Evolutionary conservation across 441 rosid genomes (phyloP).

Genomic region (Dalechampia spathulata): DNA sequence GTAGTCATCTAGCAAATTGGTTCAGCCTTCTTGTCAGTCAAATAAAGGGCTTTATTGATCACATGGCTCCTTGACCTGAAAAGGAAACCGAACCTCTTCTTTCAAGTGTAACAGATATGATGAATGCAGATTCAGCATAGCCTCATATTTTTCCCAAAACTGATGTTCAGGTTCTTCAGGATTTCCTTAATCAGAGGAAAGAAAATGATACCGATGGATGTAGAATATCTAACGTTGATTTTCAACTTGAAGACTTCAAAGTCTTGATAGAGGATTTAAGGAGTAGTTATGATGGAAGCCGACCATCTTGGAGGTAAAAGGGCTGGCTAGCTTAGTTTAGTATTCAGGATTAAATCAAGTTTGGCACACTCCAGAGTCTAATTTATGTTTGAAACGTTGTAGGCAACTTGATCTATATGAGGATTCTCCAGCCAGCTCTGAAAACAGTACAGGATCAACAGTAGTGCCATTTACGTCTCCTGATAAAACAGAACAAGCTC

Average conservation of each 20-base stretch:
- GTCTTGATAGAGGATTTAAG: conserved; percentile 66
- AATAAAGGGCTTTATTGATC: background rate
- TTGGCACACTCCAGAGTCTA: conserved; percentile 11
- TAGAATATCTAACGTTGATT: conserved; percentile 52
- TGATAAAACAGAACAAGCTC: conserved; percentile 41
- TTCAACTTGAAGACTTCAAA: conserved; percentile 67
- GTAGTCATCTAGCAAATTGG: too few relatives aligned
- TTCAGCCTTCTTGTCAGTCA: too few relatives aligned
- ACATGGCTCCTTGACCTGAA: background rate
- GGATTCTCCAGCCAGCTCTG: conserved; percentile 89
- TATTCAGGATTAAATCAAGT: conserved; percentile 6
- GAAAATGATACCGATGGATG: conserved; percentile 48
- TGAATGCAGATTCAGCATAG: background rate
- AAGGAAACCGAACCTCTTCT: too few relatives aligned
- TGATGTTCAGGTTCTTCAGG: conserved; percentile 68
- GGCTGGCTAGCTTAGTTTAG: background rate
- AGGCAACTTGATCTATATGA: conserved; percentile 85
- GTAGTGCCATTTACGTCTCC: conserved; percentile 28
- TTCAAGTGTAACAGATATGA: too few relatives aligned
- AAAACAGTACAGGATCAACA: conserved; percentile 83
- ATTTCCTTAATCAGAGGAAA: conserved; percentile 61
- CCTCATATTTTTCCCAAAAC: conserved; percentile 13
- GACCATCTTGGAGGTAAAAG: conserved; percentile 68
- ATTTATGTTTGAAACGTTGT: conserved; percentile 16
- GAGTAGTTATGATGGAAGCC: conserved; percentile 59